Evolutionary conservation across 2,329 filamentous ascomycete genomes (phyloP).

Genomic region (Achaetomium macrosporum): DNA sequence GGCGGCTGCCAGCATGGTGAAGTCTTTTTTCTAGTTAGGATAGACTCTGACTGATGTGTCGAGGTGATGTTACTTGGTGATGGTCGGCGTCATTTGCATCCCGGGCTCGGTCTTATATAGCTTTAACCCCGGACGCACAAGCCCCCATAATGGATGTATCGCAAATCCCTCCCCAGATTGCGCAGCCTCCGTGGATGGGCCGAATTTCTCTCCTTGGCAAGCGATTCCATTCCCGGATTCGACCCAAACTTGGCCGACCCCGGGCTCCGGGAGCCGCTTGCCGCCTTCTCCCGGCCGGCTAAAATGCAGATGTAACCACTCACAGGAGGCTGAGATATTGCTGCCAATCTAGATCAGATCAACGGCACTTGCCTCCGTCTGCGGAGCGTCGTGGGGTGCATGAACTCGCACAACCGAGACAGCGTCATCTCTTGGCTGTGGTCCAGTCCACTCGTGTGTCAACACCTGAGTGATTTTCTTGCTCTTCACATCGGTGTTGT

Average conservation of each 20-base stretch:
- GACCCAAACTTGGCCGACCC: constrained; percentile 1
- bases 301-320: constrained; percentile 18
- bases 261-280: constrained; percentile 11
- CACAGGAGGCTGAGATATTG: constrained; percentile 5
- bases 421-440: constrained; percentile 2
- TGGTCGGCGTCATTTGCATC: too few species aligned
- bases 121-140: too few species aligned
- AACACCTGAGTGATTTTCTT: neutral
- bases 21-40: too few species aligned
- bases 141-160: too few species aligned
- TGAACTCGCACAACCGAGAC: neutral
- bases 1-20: constrained; percentile 19
- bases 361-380: constrained; percentile 12
- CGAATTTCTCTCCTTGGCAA: constrained; percentile 16
- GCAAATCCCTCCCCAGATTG: too few species aligned
- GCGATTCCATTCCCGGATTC: constrained; percentile 12
- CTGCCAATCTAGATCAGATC: constrained; percentile 8
- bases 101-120: neutral
- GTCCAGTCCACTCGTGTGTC: neutral
- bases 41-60: too few species aligned
- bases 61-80: neutral
- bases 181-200: constrained; percentile 9
- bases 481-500: too few species aligned
- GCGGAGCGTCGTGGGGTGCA: constrained; percentile 15
- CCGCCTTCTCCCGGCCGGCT: constrained; percentile 22